Conservation (phyloP, 306 rosid species). For the Gastrolobium villosum region DNA sequence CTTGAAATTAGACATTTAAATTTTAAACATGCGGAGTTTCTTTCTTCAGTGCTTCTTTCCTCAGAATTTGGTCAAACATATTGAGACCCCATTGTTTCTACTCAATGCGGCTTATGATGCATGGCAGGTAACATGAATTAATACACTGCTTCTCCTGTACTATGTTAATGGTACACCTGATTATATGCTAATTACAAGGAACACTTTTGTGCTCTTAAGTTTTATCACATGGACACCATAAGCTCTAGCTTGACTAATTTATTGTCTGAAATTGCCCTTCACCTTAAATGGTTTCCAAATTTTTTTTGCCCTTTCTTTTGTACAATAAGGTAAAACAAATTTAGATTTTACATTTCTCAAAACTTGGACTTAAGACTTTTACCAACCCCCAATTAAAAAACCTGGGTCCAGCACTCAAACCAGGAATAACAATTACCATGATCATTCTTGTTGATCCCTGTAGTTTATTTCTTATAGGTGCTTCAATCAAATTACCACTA, state of each 20-base stretch:
- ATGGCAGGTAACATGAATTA: slow-evolving; percentile 81
- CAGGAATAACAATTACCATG: background rate
- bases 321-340: background rate
- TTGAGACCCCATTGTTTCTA: slow-evolving; percentile 88
- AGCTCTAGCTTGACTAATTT: slow-evolving; percentile 34
- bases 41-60: slow-evolving; percentile 89
- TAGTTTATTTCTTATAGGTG: background rate
- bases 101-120: slow-evolving; percentile 92
- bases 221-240: background rate
- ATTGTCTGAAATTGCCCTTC: slow-evolving; percentile 6
- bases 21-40: slow-evolving; percentile 18
- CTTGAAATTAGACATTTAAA: slow-evolving; percentile 24
- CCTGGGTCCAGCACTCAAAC: background rate
- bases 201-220: background rate
- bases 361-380: background rate
- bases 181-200: slow-evolving; percentile 7
- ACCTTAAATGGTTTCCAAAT: background rate
- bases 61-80: slow-evolving; percentile 70
- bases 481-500: slow-evolving; percentile 20
- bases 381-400: background rate
- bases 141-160: background rate
- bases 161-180: slow-evolving; percentile 7
- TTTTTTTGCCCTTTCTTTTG: background rate
- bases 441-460: slow-evolving; percentile 26
- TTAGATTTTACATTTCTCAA: background rate